These are phyloP conservation scores for Starmerella floricola DNA, from an alignment of 805 yeast species.

Conservation along the genomic window DNA sequence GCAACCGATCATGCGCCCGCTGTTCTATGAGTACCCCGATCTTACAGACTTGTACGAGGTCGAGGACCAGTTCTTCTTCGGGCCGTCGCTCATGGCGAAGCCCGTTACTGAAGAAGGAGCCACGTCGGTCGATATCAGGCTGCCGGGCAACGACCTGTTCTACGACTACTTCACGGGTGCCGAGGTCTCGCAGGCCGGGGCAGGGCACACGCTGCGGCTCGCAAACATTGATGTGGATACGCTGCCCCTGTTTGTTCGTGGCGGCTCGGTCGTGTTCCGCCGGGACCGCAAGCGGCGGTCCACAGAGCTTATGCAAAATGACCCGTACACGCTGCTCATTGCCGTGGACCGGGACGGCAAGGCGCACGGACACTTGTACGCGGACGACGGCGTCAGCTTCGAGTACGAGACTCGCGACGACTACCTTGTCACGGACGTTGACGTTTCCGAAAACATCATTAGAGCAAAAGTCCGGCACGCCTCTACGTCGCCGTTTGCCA, in stretches of 20 bases:
- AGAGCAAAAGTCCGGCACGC: constrained; percentile 10
- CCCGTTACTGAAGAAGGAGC: constrained; percentile 59
- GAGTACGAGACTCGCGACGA: constrained; percentile 40
- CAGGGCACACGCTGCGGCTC: constrained; percentile 15
- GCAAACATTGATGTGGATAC: constrained; percentile 39
- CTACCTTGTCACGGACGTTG: constrained; percentile 36
- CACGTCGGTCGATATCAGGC: constrained; percentile 31
- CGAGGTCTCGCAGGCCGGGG: constrained; percentile 4
- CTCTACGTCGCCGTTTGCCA: constrained; percentile 8
- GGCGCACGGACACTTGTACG: constrained; percentile 51
- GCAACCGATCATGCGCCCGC: constrained; percentile 45
- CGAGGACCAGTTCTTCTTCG: constrained; percentile 77
- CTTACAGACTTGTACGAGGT: constrained; percentile 39
- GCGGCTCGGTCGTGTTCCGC: constrained; percentile 63
- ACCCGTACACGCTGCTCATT: constrained; percentile 67
- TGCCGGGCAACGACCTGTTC: constrained; percentile 36
- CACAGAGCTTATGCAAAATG: constrained; percentile 56
- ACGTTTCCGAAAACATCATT: constrained; percentile 23
- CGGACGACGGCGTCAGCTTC: constrained; percentile 77
- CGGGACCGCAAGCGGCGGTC: constrained; percentile 73
- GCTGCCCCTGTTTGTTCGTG: constrained; percentile 61
- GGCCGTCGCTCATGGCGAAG: constrained; percentile 54
- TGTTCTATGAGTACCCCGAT: constrained; percentile 26
- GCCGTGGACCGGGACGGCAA: constrained; percentile 38
- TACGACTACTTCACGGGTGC: constrained; percentile 29